Evolutionary conservation across 495 filamentous ascomycete genomes (phyloP).

Genomic region (Hyphodiscus hymeniophilus): DNA sequence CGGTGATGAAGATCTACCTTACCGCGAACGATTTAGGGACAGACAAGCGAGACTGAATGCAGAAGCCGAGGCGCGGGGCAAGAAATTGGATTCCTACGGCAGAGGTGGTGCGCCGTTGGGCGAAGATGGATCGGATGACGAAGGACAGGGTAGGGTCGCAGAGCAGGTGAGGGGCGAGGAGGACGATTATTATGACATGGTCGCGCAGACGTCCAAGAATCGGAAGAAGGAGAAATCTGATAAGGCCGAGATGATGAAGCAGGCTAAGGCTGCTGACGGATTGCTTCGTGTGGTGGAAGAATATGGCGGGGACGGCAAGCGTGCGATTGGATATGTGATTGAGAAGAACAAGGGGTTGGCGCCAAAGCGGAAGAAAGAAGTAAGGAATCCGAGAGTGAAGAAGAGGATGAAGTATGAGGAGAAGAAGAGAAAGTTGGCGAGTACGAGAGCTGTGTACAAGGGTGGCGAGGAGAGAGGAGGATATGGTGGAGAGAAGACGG

Average conservation of each 20-base stretch:
- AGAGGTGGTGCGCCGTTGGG: slow-evolving; percentile 50
- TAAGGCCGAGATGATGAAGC: slow-evolving; percentile 33
- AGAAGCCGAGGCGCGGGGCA: slow-evolving; percentile 78
- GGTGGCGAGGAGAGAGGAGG: slow-evolving; percentile 82
- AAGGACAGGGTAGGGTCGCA: slow-evolving; percentile 25
- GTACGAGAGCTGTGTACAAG: slow-evolving; percentile 73
- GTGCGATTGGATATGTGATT: slow-evolving; percentile 84
- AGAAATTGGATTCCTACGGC: slow-evolving; percentile 44
- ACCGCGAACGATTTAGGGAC: slow-evolving; percentile 79
- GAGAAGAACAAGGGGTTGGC: slow-evolving; percentile 95
- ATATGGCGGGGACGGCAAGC: slow-evolving; percentile 68
- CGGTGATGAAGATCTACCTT: slow-evolving; percentile 86
- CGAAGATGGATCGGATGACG: slow-evolving; percentile 48
- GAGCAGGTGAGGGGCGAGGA: slow-evolving; percentile 51
- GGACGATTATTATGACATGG: slow-evolving; percentile 79
- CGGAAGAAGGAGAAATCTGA: slow-evolving; percentile 61
- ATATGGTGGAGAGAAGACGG: slow-evolving; percentile 87
- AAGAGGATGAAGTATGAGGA: slow-evolving; percentile 90
- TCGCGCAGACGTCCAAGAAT: slow-evolving; percentile 57
- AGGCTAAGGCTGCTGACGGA: slow-evolving; percentile 38
- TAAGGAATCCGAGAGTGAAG: slow-evolving; percentile 93
- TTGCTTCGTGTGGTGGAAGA: slow-evolving; percentile 47
- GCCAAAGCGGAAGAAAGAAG: slow-evolving; percentile 82
- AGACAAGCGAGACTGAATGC: slow-evolving; percentile 75
- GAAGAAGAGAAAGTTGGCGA: slow-evolving; percentile 90